Base-by-base conservation (phyloP, 495 filamentous ascomycete genomes). In the Penicillium goetzii region DNA sequence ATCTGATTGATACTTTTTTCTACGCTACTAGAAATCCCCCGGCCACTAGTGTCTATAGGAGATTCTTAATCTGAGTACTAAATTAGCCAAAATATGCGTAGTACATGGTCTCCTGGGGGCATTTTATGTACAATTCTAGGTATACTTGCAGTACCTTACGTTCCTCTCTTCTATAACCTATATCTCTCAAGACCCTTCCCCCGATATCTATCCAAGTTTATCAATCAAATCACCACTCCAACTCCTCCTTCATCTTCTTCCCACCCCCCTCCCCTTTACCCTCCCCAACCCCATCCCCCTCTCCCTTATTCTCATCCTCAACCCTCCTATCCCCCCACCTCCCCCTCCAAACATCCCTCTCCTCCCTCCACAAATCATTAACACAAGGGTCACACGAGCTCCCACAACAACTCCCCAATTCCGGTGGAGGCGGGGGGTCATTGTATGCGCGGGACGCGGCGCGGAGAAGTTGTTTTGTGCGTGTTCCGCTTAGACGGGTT, bases 331-430 rank as follows among this genome's bases (percentile, higher is more conserved):
- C 70, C 12, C 77, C 76, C 77, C 77, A 80, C 41, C 74, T 59
- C 63, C 75, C 77, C 70, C 71, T 73, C 77, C 77, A 80, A 51
- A 73, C 69, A 14, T 64, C 68, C 63, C 76, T 61, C 65, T 80
- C 77, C 67, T 80, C 72, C 55, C 63, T 67, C 77, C 77, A 80
- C 12, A 80, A 45, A 68, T 76, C 74, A 61, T 66, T 77, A 38
- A 80, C 77, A 55, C 77, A 80, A 7, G 77, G 77, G 64, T 80
- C 77, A 59, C 77, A 80, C 59, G 77, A 76, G 38, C 77, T 80
- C 23, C 77, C 77, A 65, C 77, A 80, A 40, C 77, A 80, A 30
- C 71, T 65, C 4, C 77, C 77, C 28, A 76, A 65, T 25, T 67
- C 77, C 12, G 76, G 76, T 25, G 68, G 73, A 4, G 77, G 77